Evolutionary conservation across 768 basidiomycete genomes (phyloP).

Genomic region (Lyophyllum shimeji): DNA sequence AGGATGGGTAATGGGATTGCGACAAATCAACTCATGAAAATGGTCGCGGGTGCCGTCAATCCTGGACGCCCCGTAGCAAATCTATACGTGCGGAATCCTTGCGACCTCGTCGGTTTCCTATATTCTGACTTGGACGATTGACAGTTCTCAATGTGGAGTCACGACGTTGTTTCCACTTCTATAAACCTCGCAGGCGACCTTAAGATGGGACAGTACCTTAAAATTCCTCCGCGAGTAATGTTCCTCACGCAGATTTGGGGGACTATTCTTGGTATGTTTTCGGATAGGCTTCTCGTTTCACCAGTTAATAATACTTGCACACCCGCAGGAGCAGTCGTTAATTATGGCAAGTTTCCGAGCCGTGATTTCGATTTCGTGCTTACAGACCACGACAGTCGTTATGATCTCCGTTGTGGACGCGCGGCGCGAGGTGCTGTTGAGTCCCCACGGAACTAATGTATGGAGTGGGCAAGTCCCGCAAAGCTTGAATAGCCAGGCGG

Average conservation of each 20-base stretch:
- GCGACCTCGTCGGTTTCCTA: neutral
- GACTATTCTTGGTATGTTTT: constrained; percentile 48
- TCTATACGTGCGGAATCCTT: constrained; percentile 47
- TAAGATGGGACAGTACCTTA: constrained; percentile 69
- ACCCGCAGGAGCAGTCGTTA: constrained; percentile 32
- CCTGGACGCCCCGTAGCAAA: constrained; percentile 69
- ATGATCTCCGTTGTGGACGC: constrained; percentile 54
- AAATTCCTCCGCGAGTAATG: constrained; percentile 21
- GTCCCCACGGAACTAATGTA: constrained; percentile 55
- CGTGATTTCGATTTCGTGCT: neutral
- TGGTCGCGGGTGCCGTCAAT: constrained; percentile 59
- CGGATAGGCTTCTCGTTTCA: neutral
- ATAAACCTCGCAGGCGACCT: constrained; percentile 56
- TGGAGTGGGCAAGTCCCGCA: constrained; percentile 59
- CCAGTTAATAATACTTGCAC: neutral
- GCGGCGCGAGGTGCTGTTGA: constrained; percentile 53
- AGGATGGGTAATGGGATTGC: constrained; percentile 63
- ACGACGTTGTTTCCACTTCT: constrained; percentile 56
- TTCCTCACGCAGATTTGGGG: constrained; percentile 62
- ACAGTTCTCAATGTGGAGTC: constrained; percentile 70
- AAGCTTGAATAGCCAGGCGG: constrained; percentile 53
- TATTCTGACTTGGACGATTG: neutral
- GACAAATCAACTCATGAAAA: constrained; percentile 64
- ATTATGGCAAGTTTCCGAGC: constrained; percentile 31
- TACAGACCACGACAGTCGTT: constrained; percentile 38